Base-by-base conservation (phyloP, 106 monocot genomes). In the Dendrobium catenatum region DNA sequence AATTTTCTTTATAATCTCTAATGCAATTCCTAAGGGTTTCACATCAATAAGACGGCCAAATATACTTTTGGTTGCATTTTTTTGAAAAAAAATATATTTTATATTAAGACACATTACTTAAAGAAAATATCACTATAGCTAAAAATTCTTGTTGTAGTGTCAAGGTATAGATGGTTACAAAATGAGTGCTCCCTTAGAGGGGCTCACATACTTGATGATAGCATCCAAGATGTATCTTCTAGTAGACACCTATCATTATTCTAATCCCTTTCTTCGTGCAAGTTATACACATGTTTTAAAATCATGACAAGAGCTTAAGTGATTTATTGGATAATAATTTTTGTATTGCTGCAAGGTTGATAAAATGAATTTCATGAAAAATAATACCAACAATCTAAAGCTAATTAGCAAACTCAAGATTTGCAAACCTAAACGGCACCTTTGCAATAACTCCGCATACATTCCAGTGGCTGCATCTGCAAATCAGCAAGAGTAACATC, bases 401-500 rank as follows among this genome's bases (percentile, higher is more conserved):
- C 42, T 37, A 70, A 70, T 43, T 15, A 22, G 4, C 41, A 44
- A 43, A 74, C 74, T 74, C n/a, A 76, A 49, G 27, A 26, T 51
- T 43, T 76, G 27, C 27, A 48, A 49, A 76, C 26, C 13, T 16
- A 74, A 76, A 76, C 68, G 80, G 27, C 47, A 99, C 98, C 98
- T 90, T 48, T 86, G 82, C 56, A 82, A 78, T 78, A 99, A 76
- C 61, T 95, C 91, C 41, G 95, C 89, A 82, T 95, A 99, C 74
- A 88, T 78, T 37, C 98, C 98, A 81, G 89, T 95, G 10, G 98
- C 98, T 51, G 95, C 98, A 89, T 99, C 98, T 95, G 91, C 44
- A 61, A 90, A 81, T 80, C 41, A 58, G 86, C 73, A 81, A 70
- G 43, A 49, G 5, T 3, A 16, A 20, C 10, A 61, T 3, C 19